phyloP scores from a whole-genome alignment of 805 yeast species.

The Ogataea zsoltii region DNA sequence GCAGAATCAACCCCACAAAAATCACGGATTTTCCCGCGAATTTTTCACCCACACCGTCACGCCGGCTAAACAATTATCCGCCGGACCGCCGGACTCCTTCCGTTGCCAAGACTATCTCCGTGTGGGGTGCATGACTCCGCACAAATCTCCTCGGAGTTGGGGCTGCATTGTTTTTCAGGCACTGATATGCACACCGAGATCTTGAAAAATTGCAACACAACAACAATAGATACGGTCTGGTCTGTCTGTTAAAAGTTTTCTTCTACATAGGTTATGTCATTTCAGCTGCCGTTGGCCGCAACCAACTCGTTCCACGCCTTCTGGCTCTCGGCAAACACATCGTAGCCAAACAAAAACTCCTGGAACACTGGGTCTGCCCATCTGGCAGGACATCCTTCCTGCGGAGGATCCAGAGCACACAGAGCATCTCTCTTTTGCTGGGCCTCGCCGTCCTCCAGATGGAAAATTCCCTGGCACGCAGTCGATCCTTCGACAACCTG shows the following conservation, averaged over 20 bases:
- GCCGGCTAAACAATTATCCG: too few relatives aligned
- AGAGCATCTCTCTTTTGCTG: slow-evolving; percentile 14
- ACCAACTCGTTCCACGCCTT: slow-evolving; percentile 6
- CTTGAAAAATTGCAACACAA: too few relatives aligned
- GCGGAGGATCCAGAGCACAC: slow-evolving; percentile 16
- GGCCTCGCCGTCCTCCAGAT: slow-evolving; percentile 15
- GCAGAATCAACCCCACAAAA: not conserved
- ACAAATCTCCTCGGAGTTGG: too few relatives aligned
- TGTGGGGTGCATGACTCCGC: too few relatives aligned
- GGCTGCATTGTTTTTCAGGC: too few relatives aligned
- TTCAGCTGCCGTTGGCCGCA: too few relatives aligned
- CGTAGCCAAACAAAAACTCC: slow-evolving; percentile 17
- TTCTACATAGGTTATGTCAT: too few relatives aligned
- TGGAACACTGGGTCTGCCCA: slow-evolving; percentile 23
- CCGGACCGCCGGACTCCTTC: too few relatives aligned
- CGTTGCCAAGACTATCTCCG: too few relatives aligned
- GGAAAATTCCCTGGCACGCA: slow-evolving; percentile 19
- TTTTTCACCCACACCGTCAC: not conserved
- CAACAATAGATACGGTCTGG: too few relatives aligned
- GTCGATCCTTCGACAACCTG: slow-evolving; percentile 16
- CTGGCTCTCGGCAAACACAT: slow-evolving; percentile 16
- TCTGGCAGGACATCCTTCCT: slow-evolving; percentile 18
- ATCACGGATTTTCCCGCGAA: slow-evolving; percentile 1
- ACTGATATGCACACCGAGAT: too few relatives aligned
- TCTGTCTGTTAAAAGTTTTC: too few relatives aligned